These are phyloP conservation scores for Volvox africanus DNA, from an alignment of 139 green algal genomes.

Conservation along the genomic window DNA sequence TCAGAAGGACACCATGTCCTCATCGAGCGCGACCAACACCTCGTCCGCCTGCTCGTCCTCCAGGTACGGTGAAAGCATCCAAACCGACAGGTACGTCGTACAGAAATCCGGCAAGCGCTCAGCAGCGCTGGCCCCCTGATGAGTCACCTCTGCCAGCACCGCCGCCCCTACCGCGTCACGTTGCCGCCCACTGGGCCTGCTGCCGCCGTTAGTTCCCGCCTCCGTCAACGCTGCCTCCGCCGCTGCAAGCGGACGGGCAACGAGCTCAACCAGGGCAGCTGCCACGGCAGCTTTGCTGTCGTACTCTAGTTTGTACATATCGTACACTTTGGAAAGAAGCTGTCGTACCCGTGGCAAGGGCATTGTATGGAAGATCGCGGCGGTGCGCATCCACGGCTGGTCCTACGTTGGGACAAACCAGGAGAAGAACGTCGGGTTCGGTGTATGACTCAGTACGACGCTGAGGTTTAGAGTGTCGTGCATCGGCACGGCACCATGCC, in stretches of 20 bases:
- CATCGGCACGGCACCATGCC: no score
- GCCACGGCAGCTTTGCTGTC: slow-evolving; percentile 27
- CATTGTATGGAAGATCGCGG: slow-evolving; percentile 30
- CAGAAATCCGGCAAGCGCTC: slow-evolving; percentile 31
- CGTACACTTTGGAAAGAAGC: slow-evolving; percentile 18
- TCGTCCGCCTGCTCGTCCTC: slow-evolving; percentile 41
- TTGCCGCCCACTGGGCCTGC: not conserved
- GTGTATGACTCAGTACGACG: no score
- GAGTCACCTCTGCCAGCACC: slow-evolving; percentile 5
- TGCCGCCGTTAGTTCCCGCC: not conserved
- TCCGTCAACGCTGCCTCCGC: not conserved
- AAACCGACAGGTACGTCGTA: slow-evolving; percentile 25
- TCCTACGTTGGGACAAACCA: not conserved
- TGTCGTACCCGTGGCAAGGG: slow-evolving; percentile 23
- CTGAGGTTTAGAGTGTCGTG: no score
- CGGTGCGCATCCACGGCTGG: slow-evolving; percentile 30
- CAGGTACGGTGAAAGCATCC: slow-evolving; percentile 43
- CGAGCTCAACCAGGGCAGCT: not conserved
- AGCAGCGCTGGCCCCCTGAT: not conserved
- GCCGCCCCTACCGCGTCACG: not conserved
- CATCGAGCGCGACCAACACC: not conserved
- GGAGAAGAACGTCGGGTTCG: no score
- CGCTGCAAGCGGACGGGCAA: not conserved
- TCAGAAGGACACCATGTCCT: slow-evolving; percentile 43
- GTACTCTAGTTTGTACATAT: slow-evolving; percentile 30